phyloP scores from a whole-genome alignment of 495 filamentous ascomycete genomes.

The Lepraria neglecta region DNA sequence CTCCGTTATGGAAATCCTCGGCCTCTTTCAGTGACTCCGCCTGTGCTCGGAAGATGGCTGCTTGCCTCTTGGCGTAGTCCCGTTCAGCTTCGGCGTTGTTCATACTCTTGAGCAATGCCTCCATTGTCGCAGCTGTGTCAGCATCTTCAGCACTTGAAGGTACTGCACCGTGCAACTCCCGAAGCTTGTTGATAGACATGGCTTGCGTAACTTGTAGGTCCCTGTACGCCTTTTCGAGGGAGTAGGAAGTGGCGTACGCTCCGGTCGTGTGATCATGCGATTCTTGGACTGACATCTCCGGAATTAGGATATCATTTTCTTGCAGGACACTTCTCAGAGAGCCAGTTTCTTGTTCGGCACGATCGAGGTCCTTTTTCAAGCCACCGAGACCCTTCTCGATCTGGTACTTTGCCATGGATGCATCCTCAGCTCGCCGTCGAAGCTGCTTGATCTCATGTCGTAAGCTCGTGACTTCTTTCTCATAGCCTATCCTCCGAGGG shows the following conservation, averaged over 20 bases:
- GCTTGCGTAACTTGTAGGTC: conserved; percentile 63
- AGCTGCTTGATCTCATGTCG: conserved; percentile 80
- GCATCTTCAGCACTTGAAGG: conserved; percentile 29
- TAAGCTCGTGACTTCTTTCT: conserved; percentile 70
- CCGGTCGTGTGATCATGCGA: conserved; percentile 39
- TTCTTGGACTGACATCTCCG: conserved; percentile 37
- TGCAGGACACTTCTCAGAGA: conserved; percentile 72
- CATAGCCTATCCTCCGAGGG: conserved; percentile 69
- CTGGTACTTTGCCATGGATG: conserved; percentile 92
- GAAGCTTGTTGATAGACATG: conserved; percentile 37
- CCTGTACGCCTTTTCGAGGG: conserved; percentile 69
- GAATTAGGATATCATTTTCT: conserved; percentile 78
- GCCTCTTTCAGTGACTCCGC: conserved; percentile 56
- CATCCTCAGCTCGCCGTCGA: conserved; percentile 85
- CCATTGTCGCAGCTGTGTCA: conserved; percentile 38
- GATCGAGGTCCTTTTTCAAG: conserved; percentile 94
- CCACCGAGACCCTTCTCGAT: conserved; percentile 90
- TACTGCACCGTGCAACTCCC: conserved; percentile 32
- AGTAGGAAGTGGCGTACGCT: conserved; percentile 57
- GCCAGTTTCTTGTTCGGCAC: conserved; percentile 84
- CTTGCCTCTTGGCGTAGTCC: conserved; percentile 58
- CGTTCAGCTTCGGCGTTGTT: conserved; percentile 64
- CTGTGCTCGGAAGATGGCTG: conserved; percentile 51
- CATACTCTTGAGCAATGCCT: conserved; percentile 57
- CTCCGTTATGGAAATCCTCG: conserved; percentile 55